Evolutionary conservation across 75 land plant genomes (phyloP).

Genomic region (Cryptomeria japonica): DNA sequence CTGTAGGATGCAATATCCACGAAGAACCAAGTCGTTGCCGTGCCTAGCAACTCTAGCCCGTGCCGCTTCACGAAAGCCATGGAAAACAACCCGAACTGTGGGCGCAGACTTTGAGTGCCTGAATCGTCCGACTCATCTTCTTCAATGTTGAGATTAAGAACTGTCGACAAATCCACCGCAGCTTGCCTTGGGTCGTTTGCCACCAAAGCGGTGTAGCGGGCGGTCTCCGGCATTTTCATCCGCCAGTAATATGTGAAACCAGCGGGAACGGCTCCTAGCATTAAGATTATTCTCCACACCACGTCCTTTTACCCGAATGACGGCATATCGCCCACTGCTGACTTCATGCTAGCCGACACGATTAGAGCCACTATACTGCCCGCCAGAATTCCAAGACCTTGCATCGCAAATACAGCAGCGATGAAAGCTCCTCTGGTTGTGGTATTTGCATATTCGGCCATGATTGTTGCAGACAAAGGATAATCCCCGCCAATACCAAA

Average conservation of each 20-base stretch:
- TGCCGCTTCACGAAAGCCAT: too few relatives aligned
- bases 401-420: slow-evolving; percentile 66
- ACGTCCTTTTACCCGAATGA: slow-evolving; percentile 44
- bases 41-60: too few relatives aligned
- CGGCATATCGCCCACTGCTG: background rate
- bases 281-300: slow-evolving; percentile 68
- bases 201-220: slow-evolving; percentile 53
- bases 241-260: slow-evolving; percentile 42
- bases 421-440: slow-evolving; percentile 27
- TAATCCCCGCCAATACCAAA: too few relatives aligned
- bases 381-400: slow-evolving; percentile 67
- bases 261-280: slow-evolving; percentile 40
- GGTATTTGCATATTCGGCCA: slow-evolving; percentile 41
- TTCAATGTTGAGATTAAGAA: background rate
- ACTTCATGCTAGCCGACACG: slow-evolving; percentile 26
- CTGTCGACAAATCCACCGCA: slow-evolving; percentile 36
- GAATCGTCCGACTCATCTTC: background rate
- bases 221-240: slow-evolving; percentile 58
- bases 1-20: too few relatives aligned
- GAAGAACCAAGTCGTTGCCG: too few relatives aligned
- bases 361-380: slow-evolving; percentile 45
- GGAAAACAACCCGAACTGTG: slow-evolving; percentile 10
- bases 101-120: background rate
- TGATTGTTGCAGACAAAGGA: slow-evolving; percentile 46
- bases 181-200: slow-evolving; percentile 47